Base-by-base conservation (phyloP, 2,329 filamentous ascomycete species). In the Aquanectria penicillioides region DNA sequence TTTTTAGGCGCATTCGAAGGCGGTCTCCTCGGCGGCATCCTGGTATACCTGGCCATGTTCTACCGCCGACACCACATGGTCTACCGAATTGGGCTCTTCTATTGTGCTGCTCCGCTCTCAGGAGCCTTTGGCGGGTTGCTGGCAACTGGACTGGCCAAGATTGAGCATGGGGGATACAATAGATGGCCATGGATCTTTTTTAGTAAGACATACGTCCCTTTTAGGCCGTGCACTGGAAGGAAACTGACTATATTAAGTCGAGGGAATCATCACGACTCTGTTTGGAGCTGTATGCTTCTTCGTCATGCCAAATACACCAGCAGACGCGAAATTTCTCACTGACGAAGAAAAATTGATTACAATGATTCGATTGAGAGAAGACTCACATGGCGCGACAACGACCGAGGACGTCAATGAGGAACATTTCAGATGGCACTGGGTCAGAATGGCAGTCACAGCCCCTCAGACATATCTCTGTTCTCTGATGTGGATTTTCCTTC, bases 1-100 rank as follows among this genome's bases (percentile, higher is more conserved):
- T 25, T 59, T 1, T 20, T 59, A 5, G 56, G 56, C 5, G 13
- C 46, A 8, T 59, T 54, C 10, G 56, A 59, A 15, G 56, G 50
- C 6, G 43, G 56, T 12, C 33, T 49, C 12, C 36, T 49, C n/a
- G 46, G 46, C 3, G 46, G 33, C 5, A 49, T 49, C 22, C 23
- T 49, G 2, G 46, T 49, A 11, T 49, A 49, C n/a, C 33, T 49
- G 22, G 46, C 31, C 33, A 49, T 49, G 46, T 49, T 49, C 25
- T 49, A 37, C 22, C 46, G 46, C 8, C 46, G 46, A 12, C 46
- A 49, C 15, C 34, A 49, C 10, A 49, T 49, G 46, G 13, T 38
- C 11, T 38, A 37, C 23, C 46, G 46, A 13, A 49, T 49, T 18
- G 46, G 46, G 0, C 23, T 49, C 6, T 49, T 49, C 22, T 49